phyloP scores from a whole-genome alignment of 768 basidiomycete genomes.

The Tubosaeta sp. region DNA sequence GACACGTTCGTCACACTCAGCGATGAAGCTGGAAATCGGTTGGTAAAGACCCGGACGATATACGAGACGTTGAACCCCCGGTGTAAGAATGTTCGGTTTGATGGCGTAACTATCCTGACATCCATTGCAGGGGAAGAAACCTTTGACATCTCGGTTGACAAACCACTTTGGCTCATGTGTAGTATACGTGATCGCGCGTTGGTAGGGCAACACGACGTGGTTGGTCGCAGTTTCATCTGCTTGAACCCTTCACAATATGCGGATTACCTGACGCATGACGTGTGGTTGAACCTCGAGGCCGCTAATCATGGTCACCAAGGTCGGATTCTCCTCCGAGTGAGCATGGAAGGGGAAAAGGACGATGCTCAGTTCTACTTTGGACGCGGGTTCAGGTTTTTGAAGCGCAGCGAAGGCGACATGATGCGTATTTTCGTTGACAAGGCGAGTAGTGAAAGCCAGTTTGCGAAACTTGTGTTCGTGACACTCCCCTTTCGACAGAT shows the following conservation, averaged over 20 bases:
- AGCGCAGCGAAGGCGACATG: slow-evolving; percentile 94
- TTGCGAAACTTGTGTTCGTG: background rate
- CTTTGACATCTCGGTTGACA: slow-evolving; percentile 90
- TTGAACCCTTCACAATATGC: slow-evolving; percentile 85
- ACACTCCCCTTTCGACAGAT: slow-evolving; percentile 50
- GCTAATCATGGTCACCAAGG: slow-evolving; percentile 46
- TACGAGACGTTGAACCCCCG: slow-evolving; percentile 89
- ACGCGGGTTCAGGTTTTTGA: slow-evolving; percentile 87
- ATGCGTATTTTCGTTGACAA: slow-evolving; percentile 95
- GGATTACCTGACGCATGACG: slow-evolving; percentile 85
- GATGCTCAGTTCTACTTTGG: slow-evolving; percentile 98
- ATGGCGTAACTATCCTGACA: slow-evolving; percentile 4
- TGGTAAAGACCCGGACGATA: slow-evolving; percentile 94
- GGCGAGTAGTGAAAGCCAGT: slow-evolving; percentile 38
- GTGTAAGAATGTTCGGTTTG: slow-evolving; percentile 51
- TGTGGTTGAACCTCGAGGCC: slow-evolving; percentile 89
- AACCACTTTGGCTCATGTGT: slow-evolving; percentile 95
- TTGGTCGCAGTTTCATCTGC: slow-evolving; percentile 89
- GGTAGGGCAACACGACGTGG: slow-evolving; percentile 88
- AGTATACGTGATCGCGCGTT: slow-evolving; percentile 88
- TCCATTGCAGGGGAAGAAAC: slow-evolving; percentile 83
- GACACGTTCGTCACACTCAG: slow-evolving; percentile 95
- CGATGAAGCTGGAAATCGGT: slow-evolving; percentile 82
- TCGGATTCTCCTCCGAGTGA: slow-evolving; percentile 80
- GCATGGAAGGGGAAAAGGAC: slow-evolving; percentile 99